Base-by-base conservation (phyloP, 805 yeast genomes). In the Candida montana region DNA sequence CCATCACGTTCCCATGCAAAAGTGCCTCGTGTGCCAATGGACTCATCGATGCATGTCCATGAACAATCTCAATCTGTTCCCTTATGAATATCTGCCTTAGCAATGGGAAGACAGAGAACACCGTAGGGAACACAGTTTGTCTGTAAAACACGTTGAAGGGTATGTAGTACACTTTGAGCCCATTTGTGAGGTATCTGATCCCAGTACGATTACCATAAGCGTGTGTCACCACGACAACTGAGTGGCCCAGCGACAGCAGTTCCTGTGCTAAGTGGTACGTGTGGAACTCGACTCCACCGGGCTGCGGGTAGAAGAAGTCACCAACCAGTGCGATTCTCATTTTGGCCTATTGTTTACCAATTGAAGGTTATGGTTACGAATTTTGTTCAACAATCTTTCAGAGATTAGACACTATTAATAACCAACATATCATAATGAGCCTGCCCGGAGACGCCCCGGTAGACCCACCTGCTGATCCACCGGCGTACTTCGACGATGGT, bases 281-380 rank as follows among this genome's bases (percentile, higher is more conserved):
- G 59, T 93, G 99, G 47, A 91, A 79, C 61, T 93, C 99, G 2
- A 93, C 95, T 9, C 99, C 99, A 4, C 99, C 99, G 0, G 97
- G 83, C 59, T 93, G 99, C 10, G 99, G 99, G 64, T 85, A 93
- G 75, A 93, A 93, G 69, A 89, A 93, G 63, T 93, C 99, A 33
- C 95, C 85, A 4, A 90, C 86, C 96, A 93, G 41, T 62, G 50
- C 63, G 45, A 23, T 44, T 29, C 27, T 27, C 38, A 35, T 35
- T 17, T 7, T 31, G 7, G 23, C 9, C 18, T 6, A 7, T 21
- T 6, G 24, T n/a, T n/a, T n/a, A n/a, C n/a, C n/a, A n/a, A n/a
- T n/a, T n/a, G n/a, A n/a, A n/a, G n/a, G n/a, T n/a, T n/a, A n/a
- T n/a, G n/a, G n/a, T n/a, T n/a, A n/a, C n/a, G n/a, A n/a, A n/a